Evolutionary conservation across 805 yeast species (phyloP), one percentile per base, ranked within the genome.

Genomic region (Lipomyces anomalus): DNA sequence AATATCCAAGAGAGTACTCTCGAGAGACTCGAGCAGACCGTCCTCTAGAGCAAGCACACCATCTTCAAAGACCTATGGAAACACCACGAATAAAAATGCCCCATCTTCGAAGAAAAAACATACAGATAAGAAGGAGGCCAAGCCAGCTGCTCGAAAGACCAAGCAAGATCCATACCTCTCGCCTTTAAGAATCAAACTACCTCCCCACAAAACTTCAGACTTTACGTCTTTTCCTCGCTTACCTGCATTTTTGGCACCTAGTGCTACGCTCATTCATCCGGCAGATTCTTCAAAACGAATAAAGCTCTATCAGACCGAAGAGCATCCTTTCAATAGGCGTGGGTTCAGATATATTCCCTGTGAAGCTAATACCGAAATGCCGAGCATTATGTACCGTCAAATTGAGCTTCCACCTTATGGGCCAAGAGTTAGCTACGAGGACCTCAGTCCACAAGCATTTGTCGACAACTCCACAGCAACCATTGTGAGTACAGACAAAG

Each of bases 331-430:
- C 55, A 87, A 87, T 61, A 76, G 78, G 55, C 67, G 92, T 42
- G 90, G 94, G 1, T 90, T 81, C 67, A 79, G 86, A 50, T 90
- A 89, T 62, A 71, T 76, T 38, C 80, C 88, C 13, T 85, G 95
- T 59, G 72, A 80, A 2, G 88, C 94, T 0, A 52, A 50, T 22
- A 81, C 84, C 1, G 56, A 59, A 1, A 73, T 86, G 46, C 62
- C 67, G 2, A 72, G 80, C 9, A 66, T 78, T 22, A 69, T 80
- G 55, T 89, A 84, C 59, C 69, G 82, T 32, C 77, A 86, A 1
- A 76, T 86, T 0, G 97, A 89, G 46, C 62, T 81, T 6, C 81
- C 82, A 1, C 95, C 94, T 1, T 80, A 62, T 58, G 49, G 58
- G 0, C 75, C 79, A 1, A 61, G 86, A 3, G 66, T 82, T 4